Evolutionary conservation across 169 alveolate species (phyloP).

Genomic region (Sarcocystis neurona): DNA sequence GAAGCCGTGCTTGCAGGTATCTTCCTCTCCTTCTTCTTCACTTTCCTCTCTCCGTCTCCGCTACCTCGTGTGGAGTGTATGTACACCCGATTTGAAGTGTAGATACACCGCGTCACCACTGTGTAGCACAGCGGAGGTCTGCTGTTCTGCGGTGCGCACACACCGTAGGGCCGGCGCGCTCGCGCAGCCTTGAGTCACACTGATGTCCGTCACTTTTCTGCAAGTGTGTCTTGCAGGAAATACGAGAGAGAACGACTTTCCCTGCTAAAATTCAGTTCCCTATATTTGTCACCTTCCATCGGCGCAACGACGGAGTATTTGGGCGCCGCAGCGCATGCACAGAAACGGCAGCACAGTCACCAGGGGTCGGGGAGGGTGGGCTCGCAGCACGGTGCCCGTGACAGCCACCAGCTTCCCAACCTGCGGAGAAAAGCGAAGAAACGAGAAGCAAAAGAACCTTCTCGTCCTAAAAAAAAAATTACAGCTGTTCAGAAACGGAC

Average conservation of each 20-base stretch:
- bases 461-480: no score
- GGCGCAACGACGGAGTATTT: background rate
- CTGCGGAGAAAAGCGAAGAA: background rate
- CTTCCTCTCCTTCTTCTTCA: background rate
- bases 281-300: conserved; percentile 46
- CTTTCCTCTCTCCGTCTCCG: background rate
- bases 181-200: background rate
- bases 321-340: conserved; percentile 36
- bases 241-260: no score
- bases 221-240: no score
- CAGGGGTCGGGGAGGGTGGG: conserved; percentile 16
- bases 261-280: no score
- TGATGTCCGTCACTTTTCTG: no score
- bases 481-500: no score
- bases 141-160: no score
- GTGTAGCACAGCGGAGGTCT: no score
- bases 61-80: background rate
- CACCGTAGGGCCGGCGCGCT: background rate
- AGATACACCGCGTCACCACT: no score
- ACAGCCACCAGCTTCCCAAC: conserved; percentile 43
- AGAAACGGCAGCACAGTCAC: conserved; percentile 21
- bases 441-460: no score
- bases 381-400: conserved; percentile 45
- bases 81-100: no score
- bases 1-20: no score